A percentile compares a stretch with the other conserved stretches of the same genome.
Conservation (phyloP, 164 flowering plant species). For the Santalum album region DNA sequence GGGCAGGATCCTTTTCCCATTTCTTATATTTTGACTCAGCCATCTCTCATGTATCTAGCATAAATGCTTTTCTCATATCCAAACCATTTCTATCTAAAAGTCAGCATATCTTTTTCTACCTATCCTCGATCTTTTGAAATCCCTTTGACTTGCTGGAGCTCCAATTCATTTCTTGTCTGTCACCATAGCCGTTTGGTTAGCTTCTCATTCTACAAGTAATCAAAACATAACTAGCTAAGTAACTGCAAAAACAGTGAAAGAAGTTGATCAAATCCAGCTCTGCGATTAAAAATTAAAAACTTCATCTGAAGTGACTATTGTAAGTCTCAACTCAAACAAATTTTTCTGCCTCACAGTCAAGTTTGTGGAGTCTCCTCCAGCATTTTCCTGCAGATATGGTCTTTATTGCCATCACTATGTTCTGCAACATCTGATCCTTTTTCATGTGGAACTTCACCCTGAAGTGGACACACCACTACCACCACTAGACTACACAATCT, state of each 20-base stretch:
- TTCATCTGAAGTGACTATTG: background rate
- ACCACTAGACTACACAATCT: too few relatives aligned
- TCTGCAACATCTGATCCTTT: too few relatives aligned
- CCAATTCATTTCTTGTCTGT: conserved; percentile 85
- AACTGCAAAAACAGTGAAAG: background rate
- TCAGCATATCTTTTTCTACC: conserved; percentile 90
- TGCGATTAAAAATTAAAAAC: background rate
- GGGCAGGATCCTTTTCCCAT: conserved; percentile 4
- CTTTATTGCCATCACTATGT: too few relatives aligned
- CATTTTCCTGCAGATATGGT: background rate
- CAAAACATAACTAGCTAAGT: background rate
- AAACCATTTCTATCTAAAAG: conserved; percentile 88
- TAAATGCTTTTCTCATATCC: too few relatives aligned
- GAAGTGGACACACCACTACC: too few relatives aligned
- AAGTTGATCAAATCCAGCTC: background rate
- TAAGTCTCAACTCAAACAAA: background rate
- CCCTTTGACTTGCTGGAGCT: conserved; percentile 77
- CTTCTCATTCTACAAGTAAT: conserved; percentile 58
- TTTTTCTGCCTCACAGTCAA: background rate
- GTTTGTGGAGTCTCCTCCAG: too few relatives aligned
- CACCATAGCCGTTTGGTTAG: conserved; percentile 79
- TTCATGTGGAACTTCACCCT: too few relatives aligned
- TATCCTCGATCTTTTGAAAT: conserved; percentile 29
- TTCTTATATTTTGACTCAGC: conserved; percentile 1
- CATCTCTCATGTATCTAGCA: too few relatives aligned